Conservation (phyloP, 1,139 yeast genomes). For the Candida tetrigidarum region DNA sequence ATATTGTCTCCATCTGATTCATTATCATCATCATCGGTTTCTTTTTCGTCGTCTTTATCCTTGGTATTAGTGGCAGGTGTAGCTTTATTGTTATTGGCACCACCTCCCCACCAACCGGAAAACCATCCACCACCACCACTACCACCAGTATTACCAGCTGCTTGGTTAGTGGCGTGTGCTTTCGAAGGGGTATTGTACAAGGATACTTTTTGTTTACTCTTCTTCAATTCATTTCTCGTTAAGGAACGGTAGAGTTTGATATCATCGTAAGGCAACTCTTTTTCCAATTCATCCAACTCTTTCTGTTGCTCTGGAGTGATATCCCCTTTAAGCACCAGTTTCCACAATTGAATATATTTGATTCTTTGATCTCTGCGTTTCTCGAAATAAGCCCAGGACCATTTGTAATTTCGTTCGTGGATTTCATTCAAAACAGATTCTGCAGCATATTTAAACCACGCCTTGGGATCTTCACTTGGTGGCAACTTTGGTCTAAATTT, state of each 20-base stretch:
- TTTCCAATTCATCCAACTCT: conserved; percentile 58
- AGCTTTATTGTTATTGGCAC: conserved; percentile 6
- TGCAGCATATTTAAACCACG: conserved; percentile 86
- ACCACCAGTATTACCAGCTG: too few relatives aligned
- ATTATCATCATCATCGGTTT: too few relatives aligned
- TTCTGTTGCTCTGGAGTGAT: conserved; percentile 39
- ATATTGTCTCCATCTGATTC: conserved; percentile 12
- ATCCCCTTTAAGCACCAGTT: conserved; percentile 44
- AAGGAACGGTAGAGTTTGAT: conserved; percentile 83
- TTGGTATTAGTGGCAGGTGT: not conserved
- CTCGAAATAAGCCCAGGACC: conserved; percentile 89
- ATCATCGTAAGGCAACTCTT: conserved; percentile 70
- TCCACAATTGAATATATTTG: conserved; percentile 73
- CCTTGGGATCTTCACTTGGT: conserved; percentile 68
- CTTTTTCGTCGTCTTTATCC: too few relatives aligned
- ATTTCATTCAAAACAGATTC: conserved; percentile 74
- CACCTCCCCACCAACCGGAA: conserved; percentile 61
- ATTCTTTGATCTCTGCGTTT: conserved; percentile 74
- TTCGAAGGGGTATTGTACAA: conserved; percentile 16
- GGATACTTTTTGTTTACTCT: conserved; percentile 42
- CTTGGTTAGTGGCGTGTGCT: conserved; percentile 17
- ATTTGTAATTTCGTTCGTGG: conserved; percentile 75
- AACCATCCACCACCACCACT: conserved; percentile 61
- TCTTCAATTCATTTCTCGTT: conserved; percentile 67
- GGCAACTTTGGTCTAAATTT: conserved; percentile 66